Evolutionary conservation across 208 protist species (phyloP).

Genomic region (Kentomonas sorsogonicus): DNA sequence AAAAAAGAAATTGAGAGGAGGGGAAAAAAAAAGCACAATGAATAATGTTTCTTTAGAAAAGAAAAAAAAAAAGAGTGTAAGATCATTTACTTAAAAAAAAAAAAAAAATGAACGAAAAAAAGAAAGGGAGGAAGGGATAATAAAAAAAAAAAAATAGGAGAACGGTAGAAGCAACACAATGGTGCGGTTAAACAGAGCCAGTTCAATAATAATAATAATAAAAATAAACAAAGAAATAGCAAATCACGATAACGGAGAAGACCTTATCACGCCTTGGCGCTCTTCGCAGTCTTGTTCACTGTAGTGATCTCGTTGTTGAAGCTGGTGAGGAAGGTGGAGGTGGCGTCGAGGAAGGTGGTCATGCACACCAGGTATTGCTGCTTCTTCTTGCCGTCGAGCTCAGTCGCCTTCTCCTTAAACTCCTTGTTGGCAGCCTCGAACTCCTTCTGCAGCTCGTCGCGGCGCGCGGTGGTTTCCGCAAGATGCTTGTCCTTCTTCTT

Average conservation of each 20-base stretch:
- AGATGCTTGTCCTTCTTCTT: constrained; percentile 6
- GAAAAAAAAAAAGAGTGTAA: no score
- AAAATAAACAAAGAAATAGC: constrained; percentile 7
- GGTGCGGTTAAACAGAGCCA: background rate
- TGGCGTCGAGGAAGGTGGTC: background rate
- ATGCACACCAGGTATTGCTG: constrained; percentile 3
- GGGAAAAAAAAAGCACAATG: no score
- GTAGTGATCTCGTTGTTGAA: no score
- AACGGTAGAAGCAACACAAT: background rate
- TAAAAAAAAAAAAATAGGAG: background rate
- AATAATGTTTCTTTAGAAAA: no score
- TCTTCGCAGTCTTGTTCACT: no score
- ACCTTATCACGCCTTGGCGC: background rate
- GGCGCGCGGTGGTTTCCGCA: background rate
- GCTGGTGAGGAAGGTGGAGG: background rate
- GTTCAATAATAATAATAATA: background rate
- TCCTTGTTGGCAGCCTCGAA: constrained; percentile 3
- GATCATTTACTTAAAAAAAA: background rate
- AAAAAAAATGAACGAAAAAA: constrained; percentile 4
- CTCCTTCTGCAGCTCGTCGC: background rate
- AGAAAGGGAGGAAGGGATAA: background rate
- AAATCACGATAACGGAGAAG: background rate
- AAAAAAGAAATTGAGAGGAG: no score
- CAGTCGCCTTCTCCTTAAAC: constrained; percentile 8
- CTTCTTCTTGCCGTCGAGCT: background rate